Evolutionary conservation across 495 filamentous ascomycete species (phyloP), one percentile per base, ranked within the genome.

Genomic region (Antarctomyces pellizariae): DNA sequence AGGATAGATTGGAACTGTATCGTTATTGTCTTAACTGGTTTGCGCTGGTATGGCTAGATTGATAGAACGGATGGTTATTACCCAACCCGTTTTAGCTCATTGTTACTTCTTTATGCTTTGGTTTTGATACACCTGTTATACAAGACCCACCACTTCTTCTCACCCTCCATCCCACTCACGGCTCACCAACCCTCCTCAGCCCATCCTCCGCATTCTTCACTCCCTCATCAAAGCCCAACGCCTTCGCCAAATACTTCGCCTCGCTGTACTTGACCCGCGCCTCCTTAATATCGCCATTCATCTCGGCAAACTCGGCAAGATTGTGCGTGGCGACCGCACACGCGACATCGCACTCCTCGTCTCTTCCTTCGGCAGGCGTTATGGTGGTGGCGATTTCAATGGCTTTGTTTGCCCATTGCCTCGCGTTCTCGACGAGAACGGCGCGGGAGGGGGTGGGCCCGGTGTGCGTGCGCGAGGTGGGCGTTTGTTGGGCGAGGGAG

Each of bases 241-340:
- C 62, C 34, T 62, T 60, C 22, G 69, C 67, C 30, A 82, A 37
- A 5, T 46, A 54, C 22, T 53, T 50, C 9, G 77, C 74, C 39
- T 90, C 65, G 20, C 56, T 47, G 39, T 70, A 80, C 35, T 48
- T 50, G 33, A 45, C 52, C 34, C 51, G 50, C 8, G 86, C 86
- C 36, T 73, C 61, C n/a, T 54, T 50, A 0, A 48, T 32, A 37
- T 74, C 54, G 2, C 72, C 69, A 25, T 65, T 46, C 55, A 79
- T 63, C 33, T 71, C 60, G 1, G 78, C 70, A 35, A 97, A 64
- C 33, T 82, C 72, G 7, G 69, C 86, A 24, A 93, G 57, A 46
- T 90, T 92, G 44, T 75, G 68, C 21, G 70, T 71, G n/a, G 84
- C 75, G 6, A 65, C 70, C 0, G 71, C 74, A 44, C 86, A 93